phyloP scores from a whole-genome alignment of 495 filamentous ascomycete species.

The Penicillium crystallinum region DNA sequence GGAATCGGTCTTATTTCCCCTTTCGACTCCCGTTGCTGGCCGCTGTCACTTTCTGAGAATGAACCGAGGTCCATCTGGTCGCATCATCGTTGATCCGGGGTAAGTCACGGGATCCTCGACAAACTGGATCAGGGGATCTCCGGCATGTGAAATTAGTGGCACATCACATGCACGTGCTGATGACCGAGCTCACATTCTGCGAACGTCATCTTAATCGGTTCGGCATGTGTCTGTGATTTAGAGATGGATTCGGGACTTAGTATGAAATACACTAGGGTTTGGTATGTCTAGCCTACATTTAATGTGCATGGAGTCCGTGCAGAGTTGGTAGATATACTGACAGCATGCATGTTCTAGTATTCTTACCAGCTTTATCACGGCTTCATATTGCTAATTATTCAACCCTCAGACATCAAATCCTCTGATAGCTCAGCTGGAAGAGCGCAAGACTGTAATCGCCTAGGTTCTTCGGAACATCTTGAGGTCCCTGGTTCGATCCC shows the following conservation, averaged over 20 bases:
- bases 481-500: conserved; percentile 5
- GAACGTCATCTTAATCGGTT: neutral
- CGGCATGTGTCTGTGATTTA: neutral
- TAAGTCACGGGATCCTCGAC: conserved; percentile 28
- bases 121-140: neutral
- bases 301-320: too few species aligned
- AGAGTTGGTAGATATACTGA: too few species aligned
- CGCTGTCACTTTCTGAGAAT: conserved; percentile 19
- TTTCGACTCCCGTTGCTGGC: conserved; percentile 22
- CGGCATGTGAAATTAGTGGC: neutral
- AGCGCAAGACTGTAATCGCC: conserved; percentile 9
- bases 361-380: too few species aligned
- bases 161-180: neutral
- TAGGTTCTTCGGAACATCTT: neutral
- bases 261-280: too few species aligned
- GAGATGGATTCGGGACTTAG: too few species aligned
- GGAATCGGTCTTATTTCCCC: conserved; percentile 29
- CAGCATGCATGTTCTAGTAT: too few species aligned
- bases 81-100: conserved; percentile 34
- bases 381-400: too few species aligned
- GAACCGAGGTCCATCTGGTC: conserved; percentile 32
- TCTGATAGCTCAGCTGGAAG: conserved; percentile 13
- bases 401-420: neutral
- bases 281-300: too few species aligned
- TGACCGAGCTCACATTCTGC: neutral